Percentiles rank a stretch among this genome's conserved stretches.
Evolutionary conservation across 1,284 basidiomycete species (phyloP).

Genomic region (Pascua guehoae): DNA sequence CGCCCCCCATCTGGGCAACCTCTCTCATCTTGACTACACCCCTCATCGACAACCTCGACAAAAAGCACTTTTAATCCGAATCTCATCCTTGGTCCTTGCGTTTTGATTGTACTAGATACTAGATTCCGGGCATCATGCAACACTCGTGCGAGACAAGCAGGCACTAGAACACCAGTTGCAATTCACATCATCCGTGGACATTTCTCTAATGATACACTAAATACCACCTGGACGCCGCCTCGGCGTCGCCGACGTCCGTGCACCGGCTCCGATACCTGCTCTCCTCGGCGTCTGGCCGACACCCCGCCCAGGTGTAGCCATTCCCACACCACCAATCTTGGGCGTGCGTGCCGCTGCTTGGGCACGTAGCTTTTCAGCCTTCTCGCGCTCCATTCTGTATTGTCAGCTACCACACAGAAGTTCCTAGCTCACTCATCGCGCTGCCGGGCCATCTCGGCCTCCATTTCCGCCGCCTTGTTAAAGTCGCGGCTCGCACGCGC

Average conservation of each 20-base stretch:
- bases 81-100: too few relatives aligned
- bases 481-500: conserved; percentile 81
- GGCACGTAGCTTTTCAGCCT: conserved; percentile 62
- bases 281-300: conserved; percentile 62
- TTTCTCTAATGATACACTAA: conserved; percentile 9
- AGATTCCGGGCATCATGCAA: too few relatives aligned
- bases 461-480: conserved; percentile 80
- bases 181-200: too few relatives aligned
- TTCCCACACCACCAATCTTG: conserved; percentile 70
- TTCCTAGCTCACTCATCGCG: conserved; percentile 69
- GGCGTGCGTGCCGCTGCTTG: conserved; percentile 61
- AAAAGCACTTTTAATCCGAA: too few relatives aligned
- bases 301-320: conserved; percentile 9
- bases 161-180: too few relatives aligned
- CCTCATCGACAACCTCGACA: too few relatives aligned
- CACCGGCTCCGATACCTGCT: conserved; percentile 58
- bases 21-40: too few relatives aligned
- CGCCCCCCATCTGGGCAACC: too few relatives aligned
- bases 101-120: too few relatives aligned
- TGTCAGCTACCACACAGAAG: background rate
- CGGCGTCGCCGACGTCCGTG: conserved; percentile 56
- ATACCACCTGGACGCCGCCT: conserved; percentile 50
- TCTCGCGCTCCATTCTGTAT: conserved; percentile 41
- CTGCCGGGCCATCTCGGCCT: conserved; percentile 76
- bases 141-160: too few relatives aligned